Conservation (phyloP, 1,284 basidiomycete species). For the Apiotrichum siamense region DNA sequence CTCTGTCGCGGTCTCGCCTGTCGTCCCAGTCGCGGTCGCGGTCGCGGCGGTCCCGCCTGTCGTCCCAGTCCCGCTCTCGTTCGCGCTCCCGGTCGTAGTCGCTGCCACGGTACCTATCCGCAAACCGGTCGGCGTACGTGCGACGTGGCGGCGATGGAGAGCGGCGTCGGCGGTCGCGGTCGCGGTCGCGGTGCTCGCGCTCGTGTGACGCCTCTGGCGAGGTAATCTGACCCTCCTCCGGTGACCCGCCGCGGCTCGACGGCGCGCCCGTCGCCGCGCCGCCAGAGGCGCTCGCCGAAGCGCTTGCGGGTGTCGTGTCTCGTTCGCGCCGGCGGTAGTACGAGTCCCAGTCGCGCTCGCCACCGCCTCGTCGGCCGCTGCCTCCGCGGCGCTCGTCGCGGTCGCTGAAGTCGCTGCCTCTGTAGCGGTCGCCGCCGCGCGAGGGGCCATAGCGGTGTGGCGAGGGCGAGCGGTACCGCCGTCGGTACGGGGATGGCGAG, state of each 20-base stretch:
- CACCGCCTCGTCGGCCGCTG: background rate
- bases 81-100: constrained; percentile 4
- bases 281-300: constrained; percentile 1
- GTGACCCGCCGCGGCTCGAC: constrained; percentile 22
- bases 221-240: constrained; percentile 42
- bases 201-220: constrained; percentile 12
- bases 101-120: constrained; percentile 7
- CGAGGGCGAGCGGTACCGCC: constrained; percentile 26
- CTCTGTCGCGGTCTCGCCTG: constrained; percentile 6
- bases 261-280: background rate
- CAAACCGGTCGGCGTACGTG: constrained; percentile 3
- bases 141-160: constrained; percentile 1
- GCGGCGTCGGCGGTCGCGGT: too few relatives aligned
- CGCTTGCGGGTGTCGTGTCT: constrained; percentile 2
- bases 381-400: constrained; percentile 9
- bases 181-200: background rate
- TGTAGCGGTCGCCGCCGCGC: constrained; percentile 14
- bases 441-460: constrained; percentile 12
- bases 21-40: background rate
- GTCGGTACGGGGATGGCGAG: constrained; percentile 31
- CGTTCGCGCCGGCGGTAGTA: constrained; percentile 20
- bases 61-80: constrained; percentile 3
- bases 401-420: constrained; percentile 15
- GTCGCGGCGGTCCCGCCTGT: background rate
- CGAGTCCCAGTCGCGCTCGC: constrained; percentile 16